phyloP scores from a whole-genome alignment of 768 basidiomycete genomes.

The Tremella yokohamensis region DNA sequence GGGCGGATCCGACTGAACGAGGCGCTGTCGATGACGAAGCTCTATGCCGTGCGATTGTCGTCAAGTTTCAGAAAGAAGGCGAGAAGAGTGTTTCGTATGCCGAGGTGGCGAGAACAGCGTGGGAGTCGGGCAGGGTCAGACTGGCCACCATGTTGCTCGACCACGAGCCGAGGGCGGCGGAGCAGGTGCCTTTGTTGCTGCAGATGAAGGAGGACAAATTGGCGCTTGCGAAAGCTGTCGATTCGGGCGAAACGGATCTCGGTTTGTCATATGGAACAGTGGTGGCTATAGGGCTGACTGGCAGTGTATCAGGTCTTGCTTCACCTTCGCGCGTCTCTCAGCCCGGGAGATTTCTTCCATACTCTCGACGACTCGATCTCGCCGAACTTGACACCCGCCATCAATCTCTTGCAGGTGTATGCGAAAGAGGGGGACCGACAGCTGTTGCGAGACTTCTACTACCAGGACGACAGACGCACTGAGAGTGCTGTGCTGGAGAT shows the following conservation, averaged over 20 bases:
- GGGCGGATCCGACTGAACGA: constrained; percentile 57
- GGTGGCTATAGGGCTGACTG: constrained; percentile 2
- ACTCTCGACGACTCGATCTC: constrained; percentile 83
- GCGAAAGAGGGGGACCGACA: constrained; percentile 84
- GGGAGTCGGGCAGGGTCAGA: constrained; percentile 75
- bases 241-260: constrained; percentile 92
- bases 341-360: constrained; percentile 88
- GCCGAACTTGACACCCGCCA: constrained; percentile 66
- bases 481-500: constrained; percentile 87
- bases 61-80: constrained; percentile 80
- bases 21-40: constrained; percentile 65
- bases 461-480: constrained; percentile 89
- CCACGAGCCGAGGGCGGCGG: constrained; percentile 77
- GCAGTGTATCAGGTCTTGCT: constrained; percentile 90
- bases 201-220: constrained; percentile 90
- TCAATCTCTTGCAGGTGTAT: constrained; percentile 79
- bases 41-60: constrained; percentile 76
- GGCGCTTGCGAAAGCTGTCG: constrained; percentile 82
- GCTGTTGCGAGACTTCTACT: constrained; percentile 93
- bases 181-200: constrained; percentile 88
- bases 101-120: constrained; percentile 88
- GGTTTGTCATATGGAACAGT: constrained; percentile 56
- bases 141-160: constrained; percentile 90
- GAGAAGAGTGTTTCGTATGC: constrained; percentile 75
- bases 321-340: constrained; percentile 74